Evolutionary conservation across 2,329 filamentous ascomycete species (phyloP), one percentile per base, ranked within the genome.

Genomic region (Ceratocystiopsis sp.): DNA sequence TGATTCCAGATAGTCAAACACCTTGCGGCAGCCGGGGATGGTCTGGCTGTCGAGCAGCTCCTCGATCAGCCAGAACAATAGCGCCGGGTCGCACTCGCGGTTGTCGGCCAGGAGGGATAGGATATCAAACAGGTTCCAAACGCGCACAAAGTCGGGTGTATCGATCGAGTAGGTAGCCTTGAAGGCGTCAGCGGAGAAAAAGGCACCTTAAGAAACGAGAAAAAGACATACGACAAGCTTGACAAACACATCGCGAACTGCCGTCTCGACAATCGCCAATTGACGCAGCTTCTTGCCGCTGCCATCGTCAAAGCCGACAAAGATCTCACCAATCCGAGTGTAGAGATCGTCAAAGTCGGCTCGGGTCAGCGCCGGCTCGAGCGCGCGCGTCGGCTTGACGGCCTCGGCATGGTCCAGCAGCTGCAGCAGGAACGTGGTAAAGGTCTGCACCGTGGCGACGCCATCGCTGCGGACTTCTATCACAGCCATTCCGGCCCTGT

Each of bases 1-100:
- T 18, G 91, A 95, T 59, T 98, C 93, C 37, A 98, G 72, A 54
- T 87, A 98, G 56, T 93, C 86, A 57, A 98, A 96, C 14, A 96
- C 81, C 48, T 75, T 83, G 47, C 86, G 79, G 57, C 91, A 98
- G 32, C 84, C 87, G 19, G 85, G 74, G 37, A 95, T 93, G 0
- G 87, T 94, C 59, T 98, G 89, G 55, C 86, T 94, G 59, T 98
- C 93, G 21, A 98, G 71, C 1, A 98, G 73, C 60, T 96, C 91
- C 58, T 99, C 91, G 17, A 95, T 78, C 15, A 98, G 74, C 73
- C 84, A 87, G 54, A 94, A 86, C 9, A 91, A 70, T 10, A 98
- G 67, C 16, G 81, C 82, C 0, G 84, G 76, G 50, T 94, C 86
- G 57, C 67, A 78, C 63, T 70, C 71, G 67, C 80, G 81, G 56